Conservation (phyloP, 2,329 filamentous ascomycete genomes). For the Stagonosporopsis rhizophila region DNA sequence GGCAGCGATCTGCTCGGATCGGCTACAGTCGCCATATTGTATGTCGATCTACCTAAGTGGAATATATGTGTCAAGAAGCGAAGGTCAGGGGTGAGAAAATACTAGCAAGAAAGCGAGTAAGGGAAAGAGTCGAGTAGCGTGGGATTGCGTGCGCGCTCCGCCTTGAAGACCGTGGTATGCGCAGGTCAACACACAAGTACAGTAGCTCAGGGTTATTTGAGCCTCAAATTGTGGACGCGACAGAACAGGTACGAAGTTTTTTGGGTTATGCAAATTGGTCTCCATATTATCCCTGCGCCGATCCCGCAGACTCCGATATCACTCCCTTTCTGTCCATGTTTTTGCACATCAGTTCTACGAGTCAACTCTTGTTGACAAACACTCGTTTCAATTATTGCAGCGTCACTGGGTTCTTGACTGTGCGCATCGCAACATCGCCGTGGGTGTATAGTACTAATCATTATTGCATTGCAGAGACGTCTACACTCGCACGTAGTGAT, state of each 20-base stretch:
- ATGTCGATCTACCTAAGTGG: not conserved
- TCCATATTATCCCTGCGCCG: slow-evolving; percentile 11
- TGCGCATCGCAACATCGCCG: no score
- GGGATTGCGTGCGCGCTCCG: not conserved
- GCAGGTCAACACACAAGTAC: not conserved
- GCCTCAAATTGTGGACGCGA: not conserved
- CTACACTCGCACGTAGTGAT: no score
- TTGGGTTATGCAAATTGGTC: slow-evolving; percentile 6
- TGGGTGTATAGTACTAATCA: no score
- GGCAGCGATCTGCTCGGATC: slow-evolving; percentile 6
- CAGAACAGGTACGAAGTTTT: slow-evolving; percentile 7
- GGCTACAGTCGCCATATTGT: not conserved
- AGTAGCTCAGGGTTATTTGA: slow-evolving; percentile 1
- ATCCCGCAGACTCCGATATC: slow-evolving; percentile 6
- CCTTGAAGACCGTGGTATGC: not conserved
- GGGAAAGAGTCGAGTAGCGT: not conserved
- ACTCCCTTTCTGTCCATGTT: not conserved
- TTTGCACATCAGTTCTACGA: no score
- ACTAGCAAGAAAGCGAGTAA: not conserved
- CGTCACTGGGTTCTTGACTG: no score
- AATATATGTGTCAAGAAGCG: not conserved
- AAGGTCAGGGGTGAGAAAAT: not conserved
- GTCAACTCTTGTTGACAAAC: no score
- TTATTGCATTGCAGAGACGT: no score
- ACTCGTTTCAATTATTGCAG: no score